Conservation (phyloP, 2,329 filamentous ascomycete species). For the Diplocarpon mali region DNA sequence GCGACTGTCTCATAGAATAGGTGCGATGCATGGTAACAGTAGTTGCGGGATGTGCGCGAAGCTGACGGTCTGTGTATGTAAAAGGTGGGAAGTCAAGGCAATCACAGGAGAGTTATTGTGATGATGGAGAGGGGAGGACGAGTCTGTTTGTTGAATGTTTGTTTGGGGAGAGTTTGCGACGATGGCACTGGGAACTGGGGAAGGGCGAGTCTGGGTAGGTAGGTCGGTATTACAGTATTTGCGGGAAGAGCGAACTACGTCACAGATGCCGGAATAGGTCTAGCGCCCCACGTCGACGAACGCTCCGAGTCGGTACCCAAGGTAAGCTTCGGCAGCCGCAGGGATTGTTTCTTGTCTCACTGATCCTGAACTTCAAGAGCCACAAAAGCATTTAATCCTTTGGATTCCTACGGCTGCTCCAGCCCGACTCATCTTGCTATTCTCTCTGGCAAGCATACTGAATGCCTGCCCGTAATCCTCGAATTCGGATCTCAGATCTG, state of each 20-base stretch:
- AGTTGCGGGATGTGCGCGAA: slow-evolving; percentile 1
- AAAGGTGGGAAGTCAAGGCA: neutral
- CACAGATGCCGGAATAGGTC: no score
- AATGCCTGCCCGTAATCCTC: neutral
- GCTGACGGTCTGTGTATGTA: neutral
- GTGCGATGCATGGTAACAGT: slow-evolving; percentile 75
- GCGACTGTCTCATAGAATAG: slow-evolving; percentile 95
- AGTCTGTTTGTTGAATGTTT: neutral
- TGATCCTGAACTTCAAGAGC: no score
- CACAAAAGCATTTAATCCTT: no score
- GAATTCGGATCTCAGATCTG: neutral
- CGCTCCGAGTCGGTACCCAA: no score
- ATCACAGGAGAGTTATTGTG: neutral
- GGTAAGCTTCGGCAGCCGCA: no score
- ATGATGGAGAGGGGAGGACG: neutral
- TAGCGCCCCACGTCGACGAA: no score
- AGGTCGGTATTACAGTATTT: no score
- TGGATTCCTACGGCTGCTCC: neutral
- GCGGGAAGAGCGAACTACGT: no score
- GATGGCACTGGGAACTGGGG: no score
- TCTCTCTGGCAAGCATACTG: neutral
- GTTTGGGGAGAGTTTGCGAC: neutral
- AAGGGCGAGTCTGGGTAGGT: no score
- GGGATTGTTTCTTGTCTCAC: no score
- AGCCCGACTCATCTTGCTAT: neutral